Percentiles rank a stretch among this genome's conserved stretches.
Conservation (phyloP, 2,329 filamentous ascomycete genomes). For the Aotearoamyces nothofagi region DNA sequence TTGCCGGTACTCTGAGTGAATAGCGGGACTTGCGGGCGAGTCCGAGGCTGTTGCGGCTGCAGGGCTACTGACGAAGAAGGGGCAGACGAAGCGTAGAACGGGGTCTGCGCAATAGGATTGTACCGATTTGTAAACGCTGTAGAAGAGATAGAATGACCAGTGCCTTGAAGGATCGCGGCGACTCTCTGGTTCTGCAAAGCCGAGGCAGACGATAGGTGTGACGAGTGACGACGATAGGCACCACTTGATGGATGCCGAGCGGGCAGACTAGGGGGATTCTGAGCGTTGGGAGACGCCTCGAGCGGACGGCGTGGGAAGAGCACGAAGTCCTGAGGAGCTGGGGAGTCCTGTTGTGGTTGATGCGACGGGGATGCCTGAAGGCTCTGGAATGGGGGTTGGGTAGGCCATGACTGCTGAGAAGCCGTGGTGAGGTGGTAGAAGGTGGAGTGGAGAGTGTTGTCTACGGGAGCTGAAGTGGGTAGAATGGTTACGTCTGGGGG, state of each 20-base stretch:
- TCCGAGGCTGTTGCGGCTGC: constrained; percentile 33
- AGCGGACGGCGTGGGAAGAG: constrained; percentile 36
- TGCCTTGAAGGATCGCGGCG: constrained; percentile 41
- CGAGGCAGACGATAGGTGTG: constrained; percentile 32
- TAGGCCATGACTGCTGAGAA: constrained; percentile 19
- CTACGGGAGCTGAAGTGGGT: no score
- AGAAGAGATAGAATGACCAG: constrained; percentile 36
- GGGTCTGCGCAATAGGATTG: constrained; percentile 34
- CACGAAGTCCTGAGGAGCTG: constrained; percentile 57
- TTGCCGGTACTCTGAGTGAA: constrained; percentile 47
- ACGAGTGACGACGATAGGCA: constrained; percentile 32
- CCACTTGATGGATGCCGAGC: constrained; percentile 20
- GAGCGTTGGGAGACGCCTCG: constrained; percentile 17
- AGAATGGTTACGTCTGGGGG: no score
- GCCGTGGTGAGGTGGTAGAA: no score
- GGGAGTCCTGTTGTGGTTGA: constrained; percentile 25
- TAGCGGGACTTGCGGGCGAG: constrained; percentile 56
- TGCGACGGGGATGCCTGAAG: constrained; percentile 4
- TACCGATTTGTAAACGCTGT: constrained; percentile 41
- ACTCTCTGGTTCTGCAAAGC: constrained; percentile 42
- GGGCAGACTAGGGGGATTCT: constrained; percentile 20
- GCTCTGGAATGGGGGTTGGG: constrained; percentile 4
- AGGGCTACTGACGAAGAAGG: constrained; percentile 43
- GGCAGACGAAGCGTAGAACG: constrained; percentile 55
- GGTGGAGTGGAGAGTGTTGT: constrained; percentile 1